phyloP scores from a whole-genome alignment of 139 green algal species.

The Chloropicon primus region DNA sequence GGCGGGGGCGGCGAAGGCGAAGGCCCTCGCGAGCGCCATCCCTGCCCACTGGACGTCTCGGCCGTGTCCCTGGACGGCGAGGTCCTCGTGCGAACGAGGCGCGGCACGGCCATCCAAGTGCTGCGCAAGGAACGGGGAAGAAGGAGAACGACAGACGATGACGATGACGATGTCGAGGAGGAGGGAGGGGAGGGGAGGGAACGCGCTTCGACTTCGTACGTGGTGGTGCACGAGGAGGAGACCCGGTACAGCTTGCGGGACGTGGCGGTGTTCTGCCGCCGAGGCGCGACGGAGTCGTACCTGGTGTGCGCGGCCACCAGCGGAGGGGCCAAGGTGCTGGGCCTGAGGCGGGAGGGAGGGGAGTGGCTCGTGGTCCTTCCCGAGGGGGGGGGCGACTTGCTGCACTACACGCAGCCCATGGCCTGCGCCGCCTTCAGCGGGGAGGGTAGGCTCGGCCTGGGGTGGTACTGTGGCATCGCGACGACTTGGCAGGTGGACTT shows the following conservation, averaged over 20 bases:
- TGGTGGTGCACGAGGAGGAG: background rate
- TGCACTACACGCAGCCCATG: background rate
- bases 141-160: no score
- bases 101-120: no score
- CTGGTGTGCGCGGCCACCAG: background rate
- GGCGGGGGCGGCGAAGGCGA: no score
- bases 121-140: no score
- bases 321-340: background rate
- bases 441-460: background rate
- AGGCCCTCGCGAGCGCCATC: no score
- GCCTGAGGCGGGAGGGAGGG: background rate
- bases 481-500: no score
- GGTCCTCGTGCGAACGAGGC: no score
- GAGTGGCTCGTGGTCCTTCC: background rate
- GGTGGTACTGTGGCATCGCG: background rate
- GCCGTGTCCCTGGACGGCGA: no score
- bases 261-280: background rate
- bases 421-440: background rate
- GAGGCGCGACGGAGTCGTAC: background rate
- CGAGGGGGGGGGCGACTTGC: background rate
- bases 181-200: no score
- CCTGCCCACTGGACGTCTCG: no score
- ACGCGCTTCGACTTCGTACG: no score
- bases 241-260: background rate
- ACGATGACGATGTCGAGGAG: no score